Conservation (phyloP, 2,329 filamentous ascomycete genomes). For the Phaeosphaeria sp. region DNA sequence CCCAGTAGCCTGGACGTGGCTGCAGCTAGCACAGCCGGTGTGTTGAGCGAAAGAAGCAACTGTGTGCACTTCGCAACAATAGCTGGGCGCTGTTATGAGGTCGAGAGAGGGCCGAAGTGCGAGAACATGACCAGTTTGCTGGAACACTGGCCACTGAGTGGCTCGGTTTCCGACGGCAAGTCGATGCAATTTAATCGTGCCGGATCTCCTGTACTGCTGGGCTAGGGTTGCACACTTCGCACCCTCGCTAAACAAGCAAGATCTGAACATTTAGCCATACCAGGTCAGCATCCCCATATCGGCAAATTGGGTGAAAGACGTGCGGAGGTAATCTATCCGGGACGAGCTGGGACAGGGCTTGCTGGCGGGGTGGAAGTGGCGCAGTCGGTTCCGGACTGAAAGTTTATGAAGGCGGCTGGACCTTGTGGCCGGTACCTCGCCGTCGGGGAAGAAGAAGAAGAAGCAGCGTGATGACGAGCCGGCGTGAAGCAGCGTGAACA, state of each 20-base stretch:
- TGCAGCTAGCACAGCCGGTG: background rate
- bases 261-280: background rate
- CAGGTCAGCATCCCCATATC: background rate
- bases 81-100: background rate
- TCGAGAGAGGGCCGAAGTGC: too few relatives aligned
- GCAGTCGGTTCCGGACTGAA: constrained; percentile 5
- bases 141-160: too few relatives aligned
- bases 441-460: constrained; percentile 5
- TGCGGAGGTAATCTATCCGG: constrained; percentile 13
- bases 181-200: background rate
- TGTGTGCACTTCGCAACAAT: background rate
- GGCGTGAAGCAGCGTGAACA: background rate
- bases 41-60: background rate
- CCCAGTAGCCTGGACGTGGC: background rate
- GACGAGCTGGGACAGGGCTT: constrained; percentile 11
- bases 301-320: constrained; percentile 1
- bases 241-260: background rate
- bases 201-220: background rate
- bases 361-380: constrained; percentile 11
- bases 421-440: constrained; percentile 14
- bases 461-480: constrained; percentile 1
- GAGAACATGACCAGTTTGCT: background rate
- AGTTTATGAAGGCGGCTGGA: constrained; percentile 14
- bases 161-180: too few relatives aligned
- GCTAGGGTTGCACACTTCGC: background rate